Percentiles rank a stretch among this genome's conserved stretches.
These are phyloP conservation scores for Psophocarpus tetragonolobus DNA, from an alignment of 306 rosid species.

Conservation along the genomic window DNA sequence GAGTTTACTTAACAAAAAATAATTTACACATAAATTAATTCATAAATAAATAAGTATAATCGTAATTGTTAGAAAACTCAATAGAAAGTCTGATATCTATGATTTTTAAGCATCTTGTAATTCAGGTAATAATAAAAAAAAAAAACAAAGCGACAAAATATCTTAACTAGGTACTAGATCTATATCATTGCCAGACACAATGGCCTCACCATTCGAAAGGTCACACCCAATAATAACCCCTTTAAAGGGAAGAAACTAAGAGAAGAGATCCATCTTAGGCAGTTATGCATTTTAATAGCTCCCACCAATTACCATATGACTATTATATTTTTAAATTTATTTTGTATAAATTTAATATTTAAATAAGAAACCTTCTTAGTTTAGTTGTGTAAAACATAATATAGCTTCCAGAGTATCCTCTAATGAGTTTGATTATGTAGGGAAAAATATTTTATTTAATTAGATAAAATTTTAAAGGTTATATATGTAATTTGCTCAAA, in stretches of 20 bases:
- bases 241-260: background rate
- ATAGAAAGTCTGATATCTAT: no score
- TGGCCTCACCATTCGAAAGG: background rate
- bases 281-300: constrained; percentile 22
- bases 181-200: background rate
- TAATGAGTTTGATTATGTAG: background rate
- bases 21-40: no score
- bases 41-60: no score
- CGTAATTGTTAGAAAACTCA: no score
- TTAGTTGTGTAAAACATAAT: background rate
- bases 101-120: no score
- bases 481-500: no score
- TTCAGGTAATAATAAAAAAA: no score
- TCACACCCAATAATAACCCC: constrained; percentile 8
- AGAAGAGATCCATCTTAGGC: constrained; percentile 23
- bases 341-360: background rate
- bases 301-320: constrained; percentile 32
- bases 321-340: background rate
- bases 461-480: no score
- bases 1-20: no score
- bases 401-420: background rate
- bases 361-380: background rate
- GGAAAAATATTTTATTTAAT: no score
- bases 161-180: background rate
- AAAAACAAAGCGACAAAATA: no score